Conservation (phyloP, 306 rosid species). For the Vicia faba region DNA sequence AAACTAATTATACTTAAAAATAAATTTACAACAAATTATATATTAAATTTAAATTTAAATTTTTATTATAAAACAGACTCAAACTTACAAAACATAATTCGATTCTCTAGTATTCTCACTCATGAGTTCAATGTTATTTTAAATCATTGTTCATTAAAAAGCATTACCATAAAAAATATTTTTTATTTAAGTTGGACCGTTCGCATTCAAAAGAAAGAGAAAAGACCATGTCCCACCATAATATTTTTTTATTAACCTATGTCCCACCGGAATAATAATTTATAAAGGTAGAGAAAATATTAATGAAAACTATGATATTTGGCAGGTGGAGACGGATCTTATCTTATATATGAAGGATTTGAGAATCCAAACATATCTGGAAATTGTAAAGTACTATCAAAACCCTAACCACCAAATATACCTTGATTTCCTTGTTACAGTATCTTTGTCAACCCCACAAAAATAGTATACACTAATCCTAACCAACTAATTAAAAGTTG, state of each 20-base stretch:
- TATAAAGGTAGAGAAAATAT: background rate
- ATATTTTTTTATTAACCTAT: background rate
- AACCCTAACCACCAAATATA: slow-evolving; percentile 49
- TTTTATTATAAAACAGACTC: no score
- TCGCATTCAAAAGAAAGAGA: slow-evolving; percentile 27
- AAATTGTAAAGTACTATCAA: slow-evolving; percentile 30
- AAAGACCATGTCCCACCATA: slow-evolving; percentile 37
- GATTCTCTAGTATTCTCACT: no score
- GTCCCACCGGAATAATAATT: slow-evolving; percentile 40
- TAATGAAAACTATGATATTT: slow-evolving; percentile 17
- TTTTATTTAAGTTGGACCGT: background rate
- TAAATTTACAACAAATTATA: no score
- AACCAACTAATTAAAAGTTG: slow-evolving; percentile 37
- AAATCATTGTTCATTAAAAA: background rate
- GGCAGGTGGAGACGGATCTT: slow-evolving; percentile 35
- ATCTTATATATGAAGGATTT: slow-evolving; percentile 38
- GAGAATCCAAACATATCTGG: slow-evolving; percentile 41
- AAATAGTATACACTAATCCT: slow-evolving; percentile 35
- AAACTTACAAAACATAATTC: no score
- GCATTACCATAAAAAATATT: background rate
- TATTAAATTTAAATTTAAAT: no score
- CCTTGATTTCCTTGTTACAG: slow-evolving; percentile 24
- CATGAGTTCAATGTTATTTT: no score
- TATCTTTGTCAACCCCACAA: slow-evolving; percentile 32
- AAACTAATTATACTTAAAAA: no score